phyloP scores from a whole-genome alignment of 441 rosid genomes.

The Pelargonium australe region DNA sequence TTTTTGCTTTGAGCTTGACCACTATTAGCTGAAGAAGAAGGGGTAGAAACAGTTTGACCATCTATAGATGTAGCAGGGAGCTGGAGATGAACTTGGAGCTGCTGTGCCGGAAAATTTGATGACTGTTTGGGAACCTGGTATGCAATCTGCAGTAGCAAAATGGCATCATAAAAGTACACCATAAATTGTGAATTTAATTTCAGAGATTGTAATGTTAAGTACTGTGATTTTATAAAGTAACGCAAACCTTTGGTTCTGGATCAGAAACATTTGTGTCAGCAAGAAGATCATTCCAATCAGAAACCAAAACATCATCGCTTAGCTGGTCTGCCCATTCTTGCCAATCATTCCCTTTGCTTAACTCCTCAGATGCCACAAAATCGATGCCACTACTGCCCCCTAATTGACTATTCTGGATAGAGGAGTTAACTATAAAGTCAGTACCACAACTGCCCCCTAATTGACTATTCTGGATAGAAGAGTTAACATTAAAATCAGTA shows the following conservation, averaged over 20 bases:
- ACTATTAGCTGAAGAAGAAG: constrained; percentile 45
- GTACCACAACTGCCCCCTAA: constrained; percentile 42
- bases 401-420: constrained; percentile 38
- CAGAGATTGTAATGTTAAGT: not conserved
- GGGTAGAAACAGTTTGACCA: constrained; percentile 35
- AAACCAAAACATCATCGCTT: constrained; percentile 53
- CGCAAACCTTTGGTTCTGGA: constrained; percentile 59
- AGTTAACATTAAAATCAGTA: constrained; percentile 28
- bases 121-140: constrained; percentile 34
- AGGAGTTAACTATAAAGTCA: constrained; percentile 27
- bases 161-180: constrained; percentile 19
- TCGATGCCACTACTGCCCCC: constrained; percentile 42
- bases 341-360: constrained; percentile 61
- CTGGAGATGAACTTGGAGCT: constrained; percentile 36
- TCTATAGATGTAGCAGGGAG: constrained; percentile 49
- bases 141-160: constrained; percentile 38
- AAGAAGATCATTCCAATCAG: constrained; percentile 74
- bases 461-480: constrained; percentile 36
- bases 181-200: constrained; percentile 9
- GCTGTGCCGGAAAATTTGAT: constrained; percentile 27
- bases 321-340: constrained; percentile 97
- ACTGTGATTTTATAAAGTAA: not conserved
- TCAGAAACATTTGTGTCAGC: constrained; percentile 39
- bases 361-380: constrained; percentile 51
- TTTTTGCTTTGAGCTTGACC: constrained; percentile 47